Percentiles rank a stretch among this genome's conserved stretches.
These are phyloP conservation scores for Epichloe typhina DNA, from an alignment of 2,329 filamentous ascomycete species.

Conservation along the genomic window DNA sequence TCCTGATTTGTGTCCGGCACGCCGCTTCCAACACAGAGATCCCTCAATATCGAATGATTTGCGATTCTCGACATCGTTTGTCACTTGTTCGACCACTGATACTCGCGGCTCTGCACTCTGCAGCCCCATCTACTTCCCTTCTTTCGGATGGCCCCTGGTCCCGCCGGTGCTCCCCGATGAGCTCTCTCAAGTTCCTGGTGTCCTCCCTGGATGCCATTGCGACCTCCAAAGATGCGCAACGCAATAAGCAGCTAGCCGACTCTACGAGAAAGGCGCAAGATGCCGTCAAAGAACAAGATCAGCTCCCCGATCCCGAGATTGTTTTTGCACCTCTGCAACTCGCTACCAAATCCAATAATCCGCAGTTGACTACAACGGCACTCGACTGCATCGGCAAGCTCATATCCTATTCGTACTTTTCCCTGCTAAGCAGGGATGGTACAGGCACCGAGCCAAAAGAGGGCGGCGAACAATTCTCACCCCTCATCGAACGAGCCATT, in stretches of 20 bases:
- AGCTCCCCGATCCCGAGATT: constrained; percentile 77
- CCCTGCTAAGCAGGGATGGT: constrained; percentile 45
- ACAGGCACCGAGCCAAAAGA: constrained; percentile 21
- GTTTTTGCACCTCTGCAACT: constrained; percentile 85
- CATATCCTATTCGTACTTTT: constrained; percentile 98
- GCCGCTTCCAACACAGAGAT: background rate
- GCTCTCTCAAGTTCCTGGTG: constrained; percentile 91
- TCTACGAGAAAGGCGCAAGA: constrained; percentile 68
- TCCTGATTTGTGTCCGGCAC: background rate
- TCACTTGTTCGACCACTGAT: background rate
- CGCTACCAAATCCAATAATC: constrained; percentile 75
- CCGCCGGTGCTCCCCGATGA: constrained; percentile 50
- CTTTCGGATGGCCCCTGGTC: constrained; percentile 32
- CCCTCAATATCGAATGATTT: background rate
- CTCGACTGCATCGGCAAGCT: constrained; percentile 98
- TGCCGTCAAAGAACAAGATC: constrained; percentile 75
- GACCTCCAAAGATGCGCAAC: constrained; percentile 78
- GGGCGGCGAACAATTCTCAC: constrained; percentile 33
- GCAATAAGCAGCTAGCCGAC: constrained; percentile 72
- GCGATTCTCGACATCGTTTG: background rate
- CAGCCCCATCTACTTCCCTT: background rate
- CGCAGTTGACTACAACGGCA: constrained; percentile 75
- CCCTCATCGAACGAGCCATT: constrained; percentile 91
- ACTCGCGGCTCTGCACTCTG: background rate
- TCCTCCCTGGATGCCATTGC: constrained; percentile 87